Base-by-base conservation (phyloP, 1,284 basidiomycete genomes). In the Melampsora larici-populina region DNA sequence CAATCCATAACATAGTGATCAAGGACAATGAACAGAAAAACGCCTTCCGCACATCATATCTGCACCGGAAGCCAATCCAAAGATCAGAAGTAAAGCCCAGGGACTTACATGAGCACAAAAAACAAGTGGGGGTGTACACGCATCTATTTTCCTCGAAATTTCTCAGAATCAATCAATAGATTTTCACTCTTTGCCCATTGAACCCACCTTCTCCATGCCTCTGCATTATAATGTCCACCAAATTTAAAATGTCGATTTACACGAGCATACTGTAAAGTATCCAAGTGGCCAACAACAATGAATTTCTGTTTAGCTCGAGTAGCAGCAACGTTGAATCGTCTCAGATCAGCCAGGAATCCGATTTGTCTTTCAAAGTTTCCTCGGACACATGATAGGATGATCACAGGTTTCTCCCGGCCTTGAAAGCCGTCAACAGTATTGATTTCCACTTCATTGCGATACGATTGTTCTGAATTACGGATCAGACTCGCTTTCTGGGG, bases 391-490 rank as follows among this genome's bases (percentile, higher is more conserved):
- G 63, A 64, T 9, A 64, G 33, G n/a, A 64, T 64, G 7, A 64
- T 40, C 26, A 64, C 63, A 31, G 63, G 33, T 64, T 64, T 64
- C 33, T 64, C 63, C 9, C 63, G 63, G 8, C 63, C 63, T 64
- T 64, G 63, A 33, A 64, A 64, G 18, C 63, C 63, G 24, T 64
- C 63, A n/a, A 64, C 33, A 21, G 63, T 64, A 64, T 64, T 64
- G 21, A 64, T 64, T 40, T 64, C 63, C 17, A 64, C 33, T 33
- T 64, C 63, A 58, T 58, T 58, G 2, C 26, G 33, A 18, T 33
- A 64, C 17, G 63, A 31, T n/a, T 64, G 63, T 31, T 31, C 26
- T 40, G 36, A 40, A 40, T 64, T 64, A 26, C 63, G 29, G 31
- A 64, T 64, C 26, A 64, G 33, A 40, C 63, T 64, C 18, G 63